Evolutionary conservation across 2,329 filamentous ascomycete species (phyloP).

Genomic region (Fusarium sp.): DNA sequence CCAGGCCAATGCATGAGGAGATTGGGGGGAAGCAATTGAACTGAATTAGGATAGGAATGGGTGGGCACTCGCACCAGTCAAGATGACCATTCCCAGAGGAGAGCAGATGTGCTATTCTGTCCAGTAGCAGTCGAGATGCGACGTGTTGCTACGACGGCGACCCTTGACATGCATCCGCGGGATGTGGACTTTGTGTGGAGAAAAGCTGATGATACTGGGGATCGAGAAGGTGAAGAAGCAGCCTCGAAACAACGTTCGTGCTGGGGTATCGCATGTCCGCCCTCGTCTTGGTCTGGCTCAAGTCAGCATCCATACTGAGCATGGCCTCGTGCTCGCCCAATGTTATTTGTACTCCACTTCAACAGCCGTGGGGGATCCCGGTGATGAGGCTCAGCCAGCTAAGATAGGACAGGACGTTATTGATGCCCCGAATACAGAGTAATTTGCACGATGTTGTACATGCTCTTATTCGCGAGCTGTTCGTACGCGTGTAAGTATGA

Average conservation of each 20-base stretch:
- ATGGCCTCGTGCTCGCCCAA: slow-evolving; percentile 24
- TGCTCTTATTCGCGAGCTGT: not conserved
- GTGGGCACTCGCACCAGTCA: slow-evolving; percentile 48
- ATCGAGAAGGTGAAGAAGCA: slow-evolving; percentile 28
- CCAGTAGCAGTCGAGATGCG: slow-evolving; percentile 43
- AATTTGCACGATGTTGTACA: slow-evolving; percentile 22
- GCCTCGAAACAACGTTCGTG: slow-evolving; percentile 35
- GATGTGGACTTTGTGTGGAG: slow-evolving; percentile 43
- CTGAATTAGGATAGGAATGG: slow-evolving; percentile 42
- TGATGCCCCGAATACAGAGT: slow-evolving; percentile 17
- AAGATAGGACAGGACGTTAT: slow-evolving; percentile 28
- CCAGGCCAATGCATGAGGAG: slow-evolving; percentile 43
- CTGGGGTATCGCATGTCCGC: slow-evolving; percentile 33
- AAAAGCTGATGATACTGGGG: slow-evolving; percentile 39
- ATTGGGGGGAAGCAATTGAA: slow-evolving; percentile 38
- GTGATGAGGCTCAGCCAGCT: slow-evolving; percentile 34
- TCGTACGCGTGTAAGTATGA: slow-evolving; percentile 28
- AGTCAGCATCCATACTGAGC: not conserved
- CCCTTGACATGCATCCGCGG: slow-evolving; percentile 42
- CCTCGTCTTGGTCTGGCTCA: slow-evolving; percentile 19
- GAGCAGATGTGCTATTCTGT: slow-evolving; percentile 16
- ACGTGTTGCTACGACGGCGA: slow-evolving; percentile 45
- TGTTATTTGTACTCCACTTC: slow-evolving; percentile 20
- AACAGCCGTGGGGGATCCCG: slow-evolving; percentile 19
- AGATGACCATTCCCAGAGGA: slow-evolving; percentile 25